These are phyloP conservation scores for Triticum dicoccoides DNA, from an alignment of 176 grass and related monocot species.

Conservation along the genomic window DNA sequence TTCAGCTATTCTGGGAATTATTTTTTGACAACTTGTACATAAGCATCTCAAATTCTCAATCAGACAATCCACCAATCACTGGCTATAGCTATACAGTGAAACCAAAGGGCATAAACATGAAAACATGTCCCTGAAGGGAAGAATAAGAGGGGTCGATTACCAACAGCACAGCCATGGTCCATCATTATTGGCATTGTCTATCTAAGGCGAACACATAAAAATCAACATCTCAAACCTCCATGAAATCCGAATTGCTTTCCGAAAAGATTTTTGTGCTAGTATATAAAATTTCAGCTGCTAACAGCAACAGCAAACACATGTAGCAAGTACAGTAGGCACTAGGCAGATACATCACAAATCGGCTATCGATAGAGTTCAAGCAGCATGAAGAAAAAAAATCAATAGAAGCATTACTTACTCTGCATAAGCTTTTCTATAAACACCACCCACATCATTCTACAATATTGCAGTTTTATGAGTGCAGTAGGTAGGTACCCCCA, in stretches of 20 bases:
- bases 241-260: background rate
- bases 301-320: background rate
- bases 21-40: background rate
- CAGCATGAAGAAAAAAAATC: background rate
- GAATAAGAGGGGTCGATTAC: background rate
- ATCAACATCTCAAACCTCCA: background rate
- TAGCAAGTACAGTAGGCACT: background rate
- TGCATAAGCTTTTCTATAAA: background rate
- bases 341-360: background rate
- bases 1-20: background rate
- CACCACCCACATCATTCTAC: background rate
- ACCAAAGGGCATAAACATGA: background rate
- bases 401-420: too few relatives aligned
- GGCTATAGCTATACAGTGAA: background rate
- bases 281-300: background rate
- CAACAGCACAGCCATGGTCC: conserved; percentile 10
- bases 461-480: background rate
- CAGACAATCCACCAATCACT: background rate
- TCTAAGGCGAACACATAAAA: background rate
- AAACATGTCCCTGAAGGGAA: background rate
- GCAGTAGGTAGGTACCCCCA: background rate
- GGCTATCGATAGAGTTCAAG: background rate
- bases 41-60: background rate
- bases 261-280: background rate
- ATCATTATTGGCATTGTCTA: background rate